Conservation (phyloP, 2,329 filamentous ascomycete genomes). For the Colletotrichum sp. region DNA sequence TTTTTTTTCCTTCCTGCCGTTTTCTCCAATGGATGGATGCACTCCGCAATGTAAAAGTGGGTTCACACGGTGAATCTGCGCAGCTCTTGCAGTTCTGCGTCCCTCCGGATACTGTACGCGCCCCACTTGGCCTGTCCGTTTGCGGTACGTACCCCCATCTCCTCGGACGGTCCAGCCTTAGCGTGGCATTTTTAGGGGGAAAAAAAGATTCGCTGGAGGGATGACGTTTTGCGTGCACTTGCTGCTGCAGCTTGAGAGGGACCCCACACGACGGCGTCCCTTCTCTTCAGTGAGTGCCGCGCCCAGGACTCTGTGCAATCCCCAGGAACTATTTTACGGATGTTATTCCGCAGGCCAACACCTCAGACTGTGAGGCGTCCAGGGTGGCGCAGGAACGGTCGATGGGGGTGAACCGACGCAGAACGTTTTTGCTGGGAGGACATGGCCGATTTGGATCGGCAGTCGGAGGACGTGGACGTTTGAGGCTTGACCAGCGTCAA, state of each 20-base stretch:
- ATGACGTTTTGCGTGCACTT: conserved; percentile 12
- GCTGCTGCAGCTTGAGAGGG: neutral
- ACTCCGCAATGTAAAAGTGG: neutral
- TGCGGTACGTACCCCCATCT: neutral
- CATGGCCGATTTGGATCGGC: conserved; percentile 11
- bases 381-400: neutral
- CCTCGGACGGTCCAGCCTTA: neutral
- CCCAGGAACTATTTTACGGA: neutral
- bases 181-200: neutral
- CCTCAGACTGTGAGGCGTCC: neutral
- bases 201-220: neutral
- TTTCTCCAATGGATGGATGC: neutral
- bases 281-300: neutral
- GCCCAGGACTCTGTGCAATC: neutral
- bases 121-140: neutral
- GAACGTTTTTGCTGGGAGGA: neutral
- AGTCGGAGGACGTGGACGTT: neutral
- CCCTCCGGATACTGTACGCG: neutral
- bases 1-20: no score
- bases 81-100: neutral
- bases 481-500: neutral
- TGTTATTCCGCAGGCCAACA: neutral
- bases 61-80: neutral
- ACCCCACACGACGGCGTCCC: neutral
- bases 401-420: neutral